Evolutionary conservation across 768 basidiomycete genomes (phyloP).

Genomic region (Suillus fuscotomentosus): DNA sequence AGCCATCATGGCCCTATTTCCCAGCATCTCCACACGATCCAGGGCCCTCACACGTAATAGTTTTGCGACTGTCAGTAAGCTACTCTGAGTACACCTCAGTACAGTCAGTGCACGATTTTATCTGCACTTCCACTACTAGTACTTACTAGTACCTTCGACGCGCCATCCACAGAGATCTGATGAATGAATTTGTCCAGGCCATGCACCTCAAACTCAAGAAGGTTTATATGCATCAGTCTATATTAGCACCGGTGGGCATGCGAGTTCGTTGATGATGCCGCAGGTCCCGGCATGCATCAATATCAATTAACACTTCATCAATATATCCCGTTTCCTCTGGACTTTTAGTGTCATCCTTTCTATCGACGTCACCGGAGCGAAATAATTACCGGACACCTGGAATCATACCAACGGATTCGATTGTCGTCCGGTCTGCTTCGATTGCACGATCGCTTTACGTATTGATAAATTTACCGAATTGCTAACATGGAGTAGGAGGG

Average conservation of each 20-base stretch:
- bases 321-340: constrained; percentile 14
- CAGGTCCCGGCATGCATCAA: constrained; percentile 16
- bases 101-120: neutral
- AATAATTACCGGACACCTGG: constrained; percentile 20
- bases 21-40: no score
- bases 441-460: constrained; percentile 29
- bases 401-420: constrained; percentile 37
- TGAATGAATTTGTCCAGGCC: neutral
- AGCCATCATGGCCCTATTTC: no score
- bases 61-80: no score
- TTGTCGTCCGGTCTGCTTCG: constrained; percentile 31
- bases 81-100: neutral
- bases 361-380: neutral
- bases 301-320: constrained; percentile 18
- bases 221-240: constrained; percentile 5
- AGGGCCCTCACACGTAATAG: no score
- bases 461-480: constrained; percentile 8
- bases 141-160: neutral
- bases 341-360: constrained; percentile 11
- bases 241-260: neutral
- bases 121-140: neutral
- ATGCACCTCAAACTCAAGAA: neutral
- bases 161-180: neutral
- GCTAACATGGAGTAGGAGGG: constrained; percentile 1
- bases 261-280: neutral